Evolutionary conservation across 805 yeast species (phyloP), one percentile per base, ranked within the genome.

Genomic region (Candida jianshihensis): DNA sequence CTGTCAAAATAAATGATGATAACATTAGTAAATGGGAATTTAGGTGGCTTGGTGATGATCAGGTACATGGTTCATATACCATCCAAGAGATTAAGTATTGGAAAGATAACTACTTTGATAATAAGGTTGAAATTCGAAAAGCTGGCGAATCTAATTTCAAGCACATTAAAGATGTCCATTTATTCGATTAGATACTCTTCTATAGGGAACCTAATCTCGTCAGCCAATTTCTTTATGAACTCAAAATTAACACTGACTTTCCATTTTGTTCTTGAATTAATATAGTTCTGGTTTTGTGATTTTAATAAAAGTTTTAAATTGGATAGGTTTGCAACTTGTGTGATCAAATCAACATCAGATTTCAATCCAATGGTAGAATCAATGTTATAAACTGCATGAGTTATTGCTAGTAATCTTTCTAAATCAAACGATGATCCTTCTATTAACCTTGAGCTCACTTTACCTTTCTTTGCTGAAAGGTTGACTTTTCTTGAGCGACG

Each of bases 381-480:
- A 47, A 47, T 68, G 17, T 66, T 71, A 49, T 73, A 75, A 12
- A 88, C 75, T 0, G 94, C 79, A 30, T 81, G 81, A 26, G 83
- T 65, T 18, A 89, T 84, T 0, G 96, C 95, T 40, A 84, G 59
- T 53, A 86, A 52, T 39, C 97, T 67, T 54, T 89, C 96, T 31
- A 87, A 54, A 25, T 80, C 84, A 56, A 88, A 88, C 22, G 75
- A 60, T 20, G 80, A 75, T 0, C 95, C 83, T n/a, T 80, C 75
- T 29, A 83, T 60, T 40, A 80, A 66, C 26, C 85, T 66, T 3
- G 79, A 69, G 35, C 78, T 83, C 7, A 64, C 56, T 38, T 67
- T 68, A 33, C 63, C 56, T 26, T 66, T 64, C 31, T 60, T 68
- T 5, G 63, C 51, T 18, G 59, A 52, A 35, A 70, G 59, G 10